Evolutionary conservation across 2,329 filamentous ascomycete species (phyloP).

Genomic region (Fusarium sacchari): DNA sequence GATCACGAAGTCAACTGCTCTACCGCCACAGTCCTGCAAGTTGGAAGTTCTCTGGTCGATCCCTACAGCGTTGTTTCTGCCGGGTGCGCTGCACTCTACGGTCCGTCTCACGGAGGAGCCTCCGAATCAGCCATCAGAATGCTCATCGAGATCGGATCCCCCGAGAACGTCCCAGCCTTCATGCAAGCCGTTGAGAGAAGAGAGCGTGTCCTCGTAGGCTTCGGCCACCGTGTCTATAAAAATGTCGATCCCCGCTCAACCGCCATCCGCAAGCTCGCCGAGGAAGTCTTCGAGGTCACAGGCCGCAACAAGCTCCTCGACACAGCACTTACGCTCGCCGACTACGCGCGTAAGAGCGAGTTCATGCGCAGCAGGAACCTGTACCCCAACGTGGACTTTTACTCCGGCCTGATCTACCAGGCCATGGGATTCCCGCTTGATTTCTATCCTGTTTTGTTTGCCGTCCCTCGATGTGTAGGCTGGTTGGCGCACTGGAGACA

Average conservation of each 20-base stretch:
- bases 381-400: slow-evolving; percentile 64
- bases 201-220: slow-evolving; percentile 64
- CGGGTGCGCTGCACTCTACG: slow-evolving; percentile 63
- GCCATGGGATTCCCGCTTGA: slow-evolving; percentile 64
- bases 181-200: slow-evolving; percentile 61
- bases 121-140: slow-evolving; percentile 66
- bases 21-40: slow-evolving; percentile 65
- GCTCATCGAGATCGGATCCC: slow-evolving; percentile 61
- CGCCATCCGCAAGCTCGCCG: slow-evolving; percentile 59
- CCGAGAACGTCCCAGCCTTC: slow-evolving; percentile 61
- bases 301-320: slow-evolving; percentile 62
- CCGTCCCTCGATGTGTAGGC: slow-evolving; percentile 61
- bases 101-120: slow-evolving; percentile 68
- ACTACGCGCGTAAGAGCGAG: slow-evolving; percentile 57
- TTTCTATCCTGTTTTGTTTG: slow-evolving; percentile 63
- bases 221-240: slow-evolving; percentile 65
- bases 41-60: slow-evolving; percentile 66
- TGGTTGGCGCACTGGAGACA: slow-evolving; percentile 64
- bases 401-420: slow-evolving; percentile 63
- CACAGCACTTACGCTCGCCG: slow-evolving; percentile 57
- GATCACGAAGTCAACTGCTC: slow-evolving; percentile 70
- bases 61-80: slow-evolving; percentile 64
- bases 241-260: slow-evolving; percentile 63
- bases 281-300: slow-evolving; percentile 60
- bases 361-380: slow-evolving; percentile 61